Evolutionary conservation across 441 rosid genomes (phyloP), one percentile per base, ranked within the genome.

Genomic region (Isatis lusitanica): DNA sequence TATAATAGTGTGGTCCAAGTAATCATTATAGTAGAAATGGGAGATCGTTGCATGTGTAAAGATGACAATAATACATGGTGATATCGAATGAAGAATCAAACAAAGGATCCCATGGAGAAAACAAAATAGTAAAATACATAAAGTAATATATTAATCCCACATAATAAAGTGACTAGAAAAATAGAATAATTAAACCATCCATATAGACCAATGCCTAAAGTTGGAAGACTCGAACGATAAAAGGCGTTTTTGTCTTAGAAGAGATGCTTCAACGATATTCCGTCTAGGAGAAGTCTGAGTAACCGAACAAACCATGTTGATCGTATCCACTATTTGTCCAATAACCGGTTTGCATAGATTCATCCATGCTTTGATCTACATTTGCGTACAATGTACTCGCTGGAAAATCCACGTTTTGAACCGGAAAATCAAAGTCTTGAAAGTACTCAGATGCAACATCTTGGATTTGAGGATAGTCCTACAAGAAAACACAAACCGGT

Each of bases 401-500:
- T 28, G 69, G 42, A 39, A 62, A 40, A 51, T 62, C 52, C 3
- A 61, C 16, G 43, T 50, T 11, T 39, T 50, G 75, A 39, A 68
- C 64, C 13, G 79, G 74, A 70, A 80, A 78, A 48, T 83, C 85
- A 18, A 57, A 48, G 42, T 76, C 83, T 9, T 82, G 85, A 46
- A 84, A 62, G 67, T 71, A 70, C 21, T 83, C 75, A 10, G 80
- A 46, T 64, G 61, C 75, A 24, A 71, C 28, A 36, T 75, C 82
- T 60, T 79, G 81, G 42, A 65, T 74, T 73, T 86, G 92, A 7
- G 84, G 78, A 52, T 76, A 83, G 47, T 87, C 91, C 94, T 86
- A 81, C 57, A 51, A 47, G 16, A 57, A 11, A 35, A 5, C 6
- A 5, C 11, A 48, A 50, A 60, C 60, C 60, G 31, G 15, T 57